Evolutionary conservation across 176 grass and related monocot species (phyloP).

Genomic region (Cenchrus fungigraminus): DNA sequence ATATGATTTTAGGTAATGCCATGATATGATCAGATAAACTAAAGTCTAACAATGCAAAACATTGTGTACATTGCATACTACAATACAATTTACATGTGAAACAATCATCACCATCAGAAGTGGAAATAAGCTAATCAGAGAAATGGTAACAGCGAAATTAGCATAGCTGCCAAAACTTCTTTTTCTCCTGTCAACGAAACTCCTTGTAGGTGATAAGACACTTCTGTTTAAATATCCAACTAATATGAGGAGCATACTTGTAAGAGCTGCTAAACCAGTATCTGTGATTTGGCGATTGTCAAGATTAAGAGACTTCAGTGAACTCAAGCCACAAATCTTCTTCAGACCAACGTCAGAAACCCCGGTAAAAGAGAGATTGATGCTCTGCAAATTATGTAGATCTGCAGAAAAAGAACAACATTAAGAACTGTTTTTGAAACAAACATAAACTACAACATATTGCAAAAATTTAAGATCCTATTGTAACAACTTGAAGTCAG

Average conservation of each 20-base stretch:
- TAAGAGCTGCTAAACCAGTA: constrained; percentile 76
- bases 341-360: constrained; percentile 80
- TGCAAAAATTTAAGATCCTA: constrained; percentile 7
- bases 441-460: background rate
- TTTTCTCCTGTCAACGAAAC: background rate
- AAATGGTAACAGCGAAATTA: background rate
- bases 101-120: constrained; percentile 3
- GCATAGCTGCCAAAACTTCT: background rate
- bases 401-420: constrained; percentile 48
- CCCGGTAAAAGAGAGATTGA: constrained; percentile 91
- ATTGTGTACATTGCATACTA: background rate
- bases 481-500: background rate
- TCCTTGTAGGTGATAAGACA: background rate
- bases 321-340: constrained; percentile 76
- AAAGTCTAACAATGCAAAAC: background rate
- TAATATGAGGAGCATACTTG: background rate
- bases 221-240: background rate
- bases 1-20: constrained; percentile 10
- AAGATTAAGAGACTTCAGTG: constrained; percentile 83
- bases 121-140: constrained; percentile 6
- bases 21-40: background rate
- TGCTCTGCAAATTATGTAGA: constrained; percentile 69
- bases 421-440: background rate
- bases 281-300: constrained; percentile 92
- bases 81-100: constrained; percentile 9